Conservation (phyloP, 2,329 filamentous ascomycete species). For the Trichoderma breve region DNA sequence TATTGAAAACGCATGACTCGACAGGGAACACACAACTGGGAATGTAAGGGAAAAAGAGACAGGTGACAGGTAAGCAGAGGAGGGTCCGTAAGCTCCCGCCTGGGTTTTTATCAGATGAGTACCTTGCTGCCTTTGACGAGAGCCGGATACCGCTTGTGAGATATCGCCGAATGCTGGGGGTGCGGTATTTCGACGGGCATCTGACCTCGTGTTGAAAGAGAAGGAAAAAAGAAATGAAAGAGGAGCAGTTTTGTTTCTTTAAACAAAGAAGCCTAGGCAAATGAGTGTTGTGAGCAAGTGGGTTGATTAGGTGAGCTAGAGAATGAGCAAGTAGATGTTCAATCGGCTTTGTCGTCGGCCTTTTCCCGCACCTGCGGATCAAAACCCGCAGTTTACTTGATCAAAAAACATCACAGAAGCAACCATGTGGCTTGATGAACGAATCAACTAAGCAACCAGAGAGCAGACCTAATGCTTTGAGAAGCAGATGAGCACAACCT, state of each 20-base stretch:
- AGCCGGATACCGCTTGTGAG: neutral
- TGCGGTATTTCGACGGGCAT: neutral
- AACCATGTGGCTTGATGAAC: neutral
- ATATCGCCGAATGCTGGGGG: neutral
- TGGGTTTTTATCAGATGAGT: neutral
- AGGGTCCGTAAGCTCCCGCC: neutral
- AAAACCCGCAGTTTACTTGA: neutral
- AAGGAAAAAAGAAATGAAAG: neutral
- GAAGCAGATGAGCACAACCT: neutral
- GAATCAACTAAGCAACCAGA: slow-evolving; percentile 1
- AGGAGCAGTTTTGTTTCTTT: neutral
- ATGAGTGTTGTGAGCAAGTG: neutral
- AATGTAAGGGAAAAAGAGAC: neutral
- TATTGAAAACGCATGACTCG: neutral
- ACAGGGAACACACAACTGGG: neutral
- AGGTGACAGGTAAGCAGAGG: neutral
- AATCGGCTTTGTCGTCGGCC: neutral
- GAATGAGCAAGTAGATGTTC: neutral
- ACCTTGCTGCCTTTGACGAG: too few species aligned
- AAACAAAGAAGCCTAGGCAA: neutral
- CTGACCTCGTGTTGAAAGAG: neutral
- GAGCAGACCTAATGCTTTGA: neutral
- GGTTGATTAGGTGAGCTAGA: slow-evolving; percentile 9
- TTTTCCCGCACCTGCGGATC: neutral
- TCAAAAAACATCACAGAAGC: neutral